phyloP scores from a whole-genome alignment of 768 basidiomycete genomes.

The Kwoniella sp. region DNA sequence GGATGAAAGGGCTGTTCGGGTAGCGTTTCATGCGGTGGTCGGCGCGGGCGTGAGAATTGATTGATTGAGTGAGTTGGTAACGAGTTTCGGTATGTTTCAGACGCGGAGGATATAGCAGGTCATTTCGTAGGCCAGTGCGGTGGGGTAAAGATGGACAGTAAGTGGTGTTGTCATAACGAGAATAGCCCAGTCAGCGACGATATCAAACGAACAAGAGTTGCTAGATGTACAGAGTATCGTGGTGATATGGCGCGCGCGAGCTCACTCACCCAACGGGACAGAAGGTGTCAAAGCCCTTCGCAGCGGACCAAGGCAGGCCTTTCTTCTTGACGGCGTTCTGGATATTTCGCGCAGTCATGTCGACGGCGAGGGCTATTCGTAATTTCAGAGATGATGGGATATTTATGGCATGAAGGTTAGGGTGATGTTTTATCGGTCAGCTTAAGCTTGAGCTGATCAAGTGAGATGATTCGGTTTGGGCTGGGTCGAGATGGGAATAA shows the following conservation, averaged over 20 bases:
- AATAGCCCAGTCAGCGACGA: neutral
- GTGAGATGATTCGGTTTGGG: no score
- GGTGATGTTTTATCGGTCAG: no score
- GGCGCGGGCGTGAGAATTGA: neutral
- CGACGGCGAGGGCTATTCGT: slow-evolving; percentile 80
- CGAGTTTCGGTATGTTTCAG: neutral
- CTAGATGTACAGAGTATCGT: neutral
- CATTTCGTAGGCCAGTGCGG: no score
- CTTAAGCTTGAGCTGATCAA: no score
- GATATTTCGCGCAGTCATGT: slow-evolving; percentile 94
- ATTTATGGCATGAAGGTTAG: neutral
- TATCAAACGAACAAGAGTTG: neutral
- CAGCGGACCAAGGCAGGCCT: slow-evolving; percentile 95
- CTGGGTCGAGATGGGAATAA: slow-evolving; percentile 27
- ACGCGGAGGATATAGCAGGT: neutral
- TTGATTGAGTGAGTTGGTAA: neutral
- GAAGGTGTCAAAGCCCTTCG: slow-evolving; percentile 96
- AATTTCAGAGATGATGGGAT: no score
- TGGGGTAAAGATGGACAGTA: no score
- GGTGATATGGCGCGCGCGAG: neutral
- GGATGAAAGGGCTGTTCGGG: slow-evolving; percentile 72
- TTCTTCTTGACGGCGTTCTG: slow-evolving; percentile 90
- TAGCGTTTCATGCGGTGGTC: no score
- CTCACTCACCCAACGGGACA: slow-evolving; percentile 76
- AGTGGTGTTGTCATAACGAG: neutral